Evolutionary conservation across 345 rosid genomes (phyloP), one percentile per base, ranked within the genome.

Genomic region (Eucalyptus tenuipes): DNA sequence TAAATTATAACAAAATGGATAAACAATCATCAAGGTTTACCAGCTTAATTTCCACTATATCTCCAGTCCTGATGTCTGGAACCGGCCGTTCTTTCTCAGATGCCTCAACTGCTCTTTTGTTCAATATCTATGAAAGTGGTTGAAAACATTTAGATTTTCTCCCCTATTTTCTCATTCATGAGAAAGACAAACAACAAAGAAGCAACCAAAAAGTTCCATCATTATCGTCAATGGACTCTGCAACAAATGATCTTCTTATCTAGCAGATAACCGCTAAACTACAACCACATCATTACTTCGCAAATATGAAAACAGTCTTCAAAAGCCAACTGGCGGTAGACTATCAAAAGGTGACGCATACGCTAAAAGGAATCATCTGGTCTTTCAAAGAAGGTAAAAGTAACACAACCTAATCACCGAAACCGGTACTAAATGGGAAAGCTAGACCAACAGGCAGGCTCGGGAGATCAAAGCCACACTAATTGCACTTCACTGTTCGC

Each of bases 51-150:
- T 94, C 93, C 24, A 97, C 94, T 86, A 97, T 79, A 89, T 97
- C 99, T 68, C 99, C 98, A 7, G 96, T 93, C 92, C 99, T 95
- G n/a, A 95, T 86, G 87, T 95, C 97, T 4, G 99, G 57, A 87
- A 92, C 89, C 0, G 98, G 98, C 87, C 98, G 94, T 79, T 88
- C 96, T 57, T 89, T 91, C 57, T 20, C 94, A 6, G 97, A 90
- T 31, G 94, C 99, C 90, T 96, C 98, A 86, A 97, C 44, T 24
- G 98, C 99, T 91, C 93, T 93, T 90, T 92, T 94, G 90, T 96
- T 97, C 93, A 97, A 88, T 91, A 96, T 94, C 99, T 97, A 91
- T 90, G 49, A 57, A 86, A 85, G 75, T 16, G 86, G 89, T 37
- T 49, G 37, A 4, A 86, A 80, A 40, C 24, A 52, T 13, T 75